phyloP scores from a whole-genome alignment of 305 asterid genomes.

The Petunia hybrid region DNA sequence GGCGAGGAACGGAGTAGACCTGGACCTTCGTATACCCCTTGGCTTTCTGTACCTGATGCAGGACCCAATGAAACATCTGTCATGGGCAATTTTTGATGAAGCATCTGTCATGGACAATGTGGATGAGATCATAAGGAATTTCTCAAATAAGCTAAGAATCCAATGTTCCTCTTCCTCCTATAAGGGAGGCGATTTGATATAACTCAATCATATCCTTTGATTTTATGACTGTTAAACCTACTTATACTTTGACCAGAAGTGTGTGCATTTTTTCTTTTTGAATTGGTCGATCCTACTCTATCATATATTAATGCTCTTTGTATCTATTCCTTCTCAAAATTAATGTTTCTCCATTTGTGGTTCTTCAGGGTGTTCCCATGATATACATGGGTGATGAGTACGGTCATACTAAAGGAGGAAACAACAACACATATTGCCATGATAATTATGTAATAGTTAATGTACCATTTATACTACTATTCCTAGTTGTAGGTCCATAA shows the following conservation, averaged over 20 bases:
- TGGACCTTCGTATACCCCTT: conserved; percentile 11
- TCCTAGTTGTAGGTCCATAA: not conserved
- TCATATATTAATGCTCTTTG: not conserved
- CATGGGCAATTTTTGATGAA: too few species aligned
- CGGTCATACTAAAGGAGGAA: conserved; percentile 98
- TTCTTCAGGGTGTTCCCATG: conserved; percentile 94
- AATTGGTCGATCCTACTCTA: not conserved
- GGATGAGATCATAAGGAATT: too few species aligned
- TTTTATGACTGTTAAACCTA: not conserved
- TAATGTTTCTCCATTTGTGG: conserved; percentile 32
- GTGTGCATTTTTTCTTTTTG: not conserved
- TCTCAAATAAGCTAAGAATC: too few species aligned
- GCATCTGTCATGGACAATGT: too few species aligned
- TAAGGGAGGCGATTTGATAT: too few species aligned
- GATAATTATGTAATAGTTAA: conserved; percentile 74
- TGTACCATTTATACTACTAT: conserved; percentile 12
- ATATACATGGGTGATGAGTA: conserved; percentile 96
- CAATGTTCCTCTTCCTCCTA: too few species aligned
- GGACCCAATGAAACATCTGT: not conserved
- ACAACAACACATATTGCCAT: conserved; percentile 96
- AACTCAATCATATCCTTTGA: not conserved
- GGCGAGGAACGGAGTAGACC: not conserved
- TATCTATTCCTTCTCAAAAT: conserved; percentile 2
- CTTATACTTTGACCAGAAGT: not conserved
- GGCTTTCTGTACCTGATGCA: not conserved